phyloP scores from a whole-genome alignment of 805 yeast genomes.

The Saturnispora halmiae region DNA sequence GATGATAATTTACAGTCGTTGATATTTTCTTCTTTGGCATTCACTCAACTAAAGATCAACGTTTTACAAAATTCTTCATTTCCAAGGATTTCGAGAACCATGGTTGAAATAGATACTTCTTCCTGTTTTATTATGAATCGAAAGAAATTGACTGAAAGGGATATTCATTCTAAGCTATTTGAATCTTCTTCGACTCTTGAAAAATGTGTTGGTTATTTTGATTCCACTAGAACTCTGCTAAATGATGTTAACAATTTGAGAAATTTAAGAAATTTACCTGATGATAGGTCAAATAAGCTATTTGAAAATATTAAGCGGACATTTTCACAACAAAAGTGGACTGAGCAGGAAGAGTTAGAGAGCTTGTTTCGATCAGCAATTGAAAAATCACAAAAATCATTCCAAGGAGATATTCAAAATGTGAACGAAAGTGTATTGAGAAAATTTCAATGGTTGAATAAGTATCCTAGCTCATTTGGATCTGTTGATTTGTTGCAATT shows the following conservation, averaged over 20 bases:
- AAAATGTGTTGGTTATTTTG: conserved; percentile 23
- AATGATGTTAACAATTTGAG: conserved; percentile 50
- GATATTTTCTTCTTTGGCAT: conserved; percentile 20
- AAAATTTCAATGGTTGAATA: conserved; percentile 18
- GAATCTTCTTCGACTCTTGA: conserved; percentile 1
- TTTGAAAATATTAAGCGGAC: conserved; percentile 25
- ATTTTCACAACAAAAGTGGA: conserved; percentile 30
- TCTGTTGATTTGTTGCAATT: conserved; percentile 15
- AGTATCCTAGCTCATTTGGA: conserved; percentile 28
- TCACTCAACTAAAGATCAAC: conserved; percentile 13
- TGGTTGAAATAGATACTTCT: conserved; percentile 63
- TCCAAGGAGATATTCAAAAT: neutral
- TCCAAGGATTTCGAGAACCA: conserved; percentile 51
- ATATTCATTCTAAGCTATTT: conserved; percentile 38
- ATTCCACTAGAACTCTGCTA: conserved; percentile 48
- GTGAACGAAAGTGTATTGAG: neutral
- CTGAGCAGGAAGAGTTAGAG: conserved; percentile 32
- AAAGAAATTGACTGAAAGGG: conserved; percentile 32
- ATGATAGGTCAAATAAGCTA: conserved; percentile 17
- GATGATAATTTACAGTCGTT: conserved; percentile 29
- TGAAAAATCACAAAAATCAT: conserved; percentile 12
- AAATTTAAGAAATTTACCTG: conserved; percentile 28
- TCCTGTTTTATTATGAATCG: conserved; percentile 58
- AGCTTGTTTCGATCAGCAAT: conserved; percentile 27
- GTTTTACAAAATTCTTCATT: conserved; percentile 27